Evolutionary conservation across 164 flowering plant genomes (phyloP).

Genomic region (Stephania japonica): DNA sequence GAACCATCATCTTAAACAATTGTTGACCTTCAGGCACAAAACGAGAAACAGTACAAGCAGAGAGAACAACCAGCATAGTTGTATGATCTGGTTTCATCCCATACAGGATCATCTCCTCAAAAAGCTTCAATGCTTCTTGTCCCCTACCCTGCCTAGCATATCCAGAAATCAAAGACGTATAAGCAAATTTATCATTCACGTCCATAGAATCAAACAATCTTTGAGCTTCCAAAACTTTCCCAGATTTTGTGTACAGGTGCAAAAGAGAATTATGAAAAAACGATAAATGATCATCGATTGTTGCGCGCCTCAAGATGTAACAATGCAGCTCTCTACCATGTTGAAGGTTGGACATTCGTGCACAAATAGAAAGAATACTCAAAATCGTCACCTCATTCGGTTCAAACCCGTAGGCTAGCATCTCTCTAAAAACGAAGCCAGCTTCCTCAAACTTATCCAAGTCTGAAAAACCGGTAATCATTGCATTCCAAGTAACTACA

Average conservation of each 20-base stretch:
- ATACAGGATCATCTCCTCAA: conserved; percentile 39
- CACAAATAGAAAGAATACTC: conserved; percentile 51
- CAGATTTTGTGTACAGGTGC: conserved; percentile 55
- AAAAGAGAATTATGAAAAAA: conserved; percentile 54
- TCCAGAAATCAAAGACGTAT: conserved; percentile 52
- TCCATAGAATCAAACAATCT: conserved; percentile 40
- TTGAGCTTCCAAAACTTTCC: conserved; percentile 34
- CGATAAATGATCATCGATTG: conserved; percentile 23
- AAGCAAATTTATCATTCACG: conserved; percentile 40
- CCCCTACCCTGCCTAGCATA: conserved; percentile 58
- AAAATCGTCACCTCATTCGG: conserved; percentile 56
- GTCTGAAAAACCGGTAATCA: conserved; percentile 43
- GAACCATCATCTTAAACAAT: conserved; percentile 37
- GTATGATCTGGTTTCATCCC: conserved; percentile 44
- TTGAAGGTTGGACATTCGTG: conserved; percentile 44
- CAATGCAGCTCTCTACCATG: conserved; percentile 61
- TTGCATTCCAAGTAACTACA: conserved; percentile 50
- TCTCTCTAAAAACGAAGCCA: conserved; percentile 33
- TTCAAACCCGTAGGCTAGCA: conserved; percentile 33
- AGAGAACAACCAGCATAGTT: conserved; percentile 50
- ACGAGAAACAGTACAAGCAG: conserved; percentile 63
- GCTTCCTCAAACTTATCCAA: conserved; percentile 40
- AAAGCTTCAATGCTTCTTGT: conserved; percentile 30
- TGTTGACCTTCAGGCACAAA: conserved; percentile 33
- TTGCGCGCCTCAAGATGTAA: conserved; percentile 31